Evolutionary conservation across 352 stramenopile species (phyloP).

Genomic region (Phytophthora citrophthora): DNA sequence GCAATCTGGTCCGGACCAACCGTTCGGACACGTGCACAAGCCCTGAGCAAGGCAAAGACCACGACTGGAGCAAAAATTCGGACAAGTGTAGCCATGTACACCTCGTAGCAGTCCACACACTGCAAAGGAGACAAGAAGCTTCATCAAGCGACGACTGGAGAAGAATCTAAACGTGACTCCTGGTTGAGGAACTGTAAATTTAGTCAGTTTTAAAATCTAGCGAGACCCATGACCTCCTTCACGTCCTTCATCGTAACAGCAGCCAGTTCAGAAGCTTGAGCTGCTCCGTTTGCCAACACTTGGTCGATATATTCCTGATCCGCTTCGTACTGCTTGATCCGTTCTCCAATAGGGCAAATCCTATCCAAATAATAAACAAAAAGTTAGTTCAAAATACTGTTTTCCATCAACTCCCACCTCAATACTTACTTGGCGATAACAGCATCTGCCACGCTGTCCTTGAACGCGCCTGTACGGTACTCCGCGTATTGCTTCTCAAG

Average conservation of each 20-base stretch:
- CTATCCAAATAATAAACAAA: constrained; percentile 32
- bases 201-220: constrained; percentile 30
- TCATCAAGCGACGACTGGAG: constrained; percentile 23
- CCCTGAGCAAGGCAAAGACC: constrained; percentile 66
- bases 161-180: constrained; percentile 30
- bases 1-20: constrained; percentile 65
- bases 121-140: not conserved
- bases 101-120: constrained; percentile 3
- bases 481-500: constrained; percentile 66
- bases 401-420: not conserved
- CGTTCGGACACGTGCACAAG: constrained; percentile 55
- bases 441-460: constrained; percentile 94
- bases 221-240: constrained; percentile 75
- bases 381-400: constrained; percentile 12
- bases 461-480: constrained; percentile 92
- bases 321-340: constrained; percentile 92
- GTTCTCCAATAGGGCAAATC: constrained; percentile 94
- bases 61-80: constrained; percentile 75
- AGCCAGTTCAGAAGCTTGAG: constrained; percentile 66
- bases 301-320: constrained; percentile 92
- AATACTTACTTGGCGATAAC: constrained; percentile 91
- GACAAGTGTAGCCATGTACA: constrained; percentile 53
- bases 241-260: constrained; percentile 77
- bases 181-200: constrained; percentile 23
- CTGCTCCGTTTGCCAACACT: constrained; percentile 89